These are phyloP conservation scores for Parmelia sp. DNA, from an alignment of 495 filamentous ascomycete species.

Conservation along the genomic window DNA sequence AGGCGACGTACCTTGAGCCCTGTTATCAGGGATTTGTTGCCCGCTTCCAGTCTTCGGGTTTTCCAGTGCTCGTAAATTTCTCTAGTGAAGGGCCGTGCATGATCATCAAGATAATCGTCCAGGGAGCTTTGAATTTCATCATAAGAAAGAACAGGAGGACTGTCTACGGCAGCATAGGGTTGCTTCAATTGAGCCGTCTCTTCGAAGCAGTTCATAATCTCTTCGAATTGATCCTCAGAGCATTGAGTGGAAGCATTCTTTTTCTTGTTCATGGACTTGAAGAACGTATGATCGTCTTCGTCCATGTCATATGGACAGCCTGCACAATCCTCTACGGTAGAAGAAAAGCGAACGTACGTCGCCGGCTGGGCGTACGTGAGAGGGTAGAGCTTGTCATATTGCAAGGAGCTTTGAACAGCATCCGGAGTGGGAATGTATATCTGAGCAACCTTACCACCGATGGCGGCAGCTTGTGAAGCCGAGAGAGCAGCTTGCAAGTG, in stretches of 20 bases:
- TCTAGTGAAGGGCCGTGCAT: conserved; percentile 67
- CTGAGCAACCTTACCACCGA: conserved; percentile 63
- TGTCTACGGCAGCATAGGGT: conserved; percentile 82
- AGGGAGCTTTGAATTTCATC: conserved; percentile 74
- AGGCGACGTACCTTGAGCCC: conserved; percentile 57
- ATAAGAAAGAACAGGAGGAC: conserved; percentile 69
- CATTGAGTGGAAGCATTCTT: conserved; percentile 53
- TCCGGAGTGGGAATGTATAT: conserved; percentile 84
- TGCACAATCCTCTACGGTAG: conserved; percentile 91
- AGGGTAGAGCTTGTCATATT: conserved; percentile 85
- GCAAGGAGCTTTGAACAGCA: conserved; percentile 61
- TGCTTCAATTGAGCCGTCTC: conserved; percentile 72
- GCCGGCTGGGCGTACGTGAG: conserved; percentile 71
- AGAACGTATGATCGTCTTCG: conserved; percentile 76
- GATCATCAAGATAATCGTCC: conserved; percentile 61
- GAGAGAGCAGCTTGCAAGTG: conserved; percentile 93
- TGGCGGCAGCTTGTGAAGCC: conserved; percentile 57
- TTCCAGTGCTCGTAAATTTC: conserved; percentile 92
- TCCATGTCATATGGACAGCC: conserved; percentile 88
- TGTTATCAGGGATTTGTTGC: conserved; percentile 64
- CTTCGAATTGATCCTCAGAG: conserved; percentile 85
- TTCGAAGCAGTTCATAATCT: conserved; percentile 91
- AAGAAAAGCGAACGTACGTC: conserved; percentile 95
- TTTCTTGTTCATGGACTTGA: conserved; percentile 77
- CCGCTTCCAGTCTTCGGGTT: conserved; percentile 53